Base-by-base conservation (phyloP, 2,329 filamentous ascomycete species). In the Apiospora hydei region DNA sequence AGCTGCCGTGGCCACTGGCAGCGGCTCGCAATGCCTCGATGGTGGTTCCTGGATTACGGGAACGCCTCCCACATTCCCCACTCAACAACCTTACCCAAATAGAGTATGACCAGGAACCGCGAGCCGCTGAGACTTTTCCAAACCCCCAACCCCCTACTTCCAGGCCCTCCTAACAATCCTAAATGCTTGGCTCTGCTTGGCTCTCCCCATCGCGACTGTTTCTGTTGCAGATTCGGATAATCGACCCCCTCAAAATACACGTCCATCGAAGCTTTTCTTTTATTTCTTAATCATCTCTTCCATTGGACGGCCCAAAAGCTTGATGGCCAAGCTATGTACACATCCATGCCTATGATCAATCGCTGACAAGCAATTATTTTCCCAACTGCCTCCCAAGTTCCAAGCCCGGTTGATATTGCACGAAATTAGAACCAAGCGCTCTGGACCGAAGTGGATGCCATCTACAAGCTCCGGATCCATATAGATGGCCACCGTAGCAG, bases 21-120 rank as follows among this genome's bases (percentile, higher is more conserved):
- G 53, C 26, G 53, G 30, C 16, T 30, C 34, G 18, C 8, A 38
- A 13, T 41, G 57, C 1, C 57, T 18, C n/a, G 30, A 34, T 34
- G 26, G 41, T 41, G 14, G 57, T 41, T 64, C 41, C 11, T 38
- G 57, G 57, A 38, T 41, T n/a, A 30, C 57, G 57, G 57, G 57
- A n/a, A n/a, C 57, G 6, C 51, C 41, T 43, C 41, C 41, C 41
- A 43, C 41, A 43, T 38, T 38, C 57, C 8, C 57, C 57, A 64
- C 57, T 64, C 57, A 41, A 38, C 57, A 64, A 64, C 34, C 57
- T 64, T 64, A 41, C 14, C 57, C 57, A 64, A 64, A 64, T 64
- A 64, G 57, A 41, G 57, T 64, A 38, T 64, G 57, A n/a, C 57
- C 57, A 64, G 30, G 57, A 41, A 64, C 34, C 57, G 30, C 30